phyloP scores from a whole-genome alignment of 2,329 filamentous ascomycete genomes.

The Curvularia eragrostidis region DNA sequence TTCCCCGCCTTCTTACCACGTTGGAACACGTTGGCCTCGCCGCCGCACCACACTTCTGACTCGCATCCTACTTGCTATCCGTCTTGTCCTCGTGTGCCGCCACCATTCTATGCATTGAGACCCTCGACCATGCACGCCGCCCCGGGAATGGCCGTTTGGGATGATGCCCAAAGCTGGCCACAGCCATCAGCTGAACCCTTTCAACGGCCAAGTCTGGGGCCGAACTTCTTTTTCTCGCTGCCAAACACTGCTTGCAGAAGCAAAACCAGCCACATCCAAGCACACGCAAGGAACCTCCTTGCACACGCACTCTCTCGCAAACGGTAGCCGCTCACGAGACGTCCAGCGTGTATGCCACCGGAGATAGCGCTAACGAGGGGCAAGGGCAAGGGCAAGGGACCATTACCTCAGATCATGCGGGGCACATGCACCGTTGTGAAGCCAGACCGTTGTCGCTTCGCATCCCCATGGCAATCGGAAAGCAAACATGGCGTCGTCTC shows the following conservation, averaged over 20 bases:
- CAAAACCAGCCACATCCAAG: not conserved
- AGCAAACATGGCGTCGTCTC: not conserved
- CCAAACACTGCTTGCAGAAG: not conserved
- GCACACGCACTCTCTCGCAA: not conserved
- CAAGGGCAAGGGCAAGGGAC: conserved; percentile 16
- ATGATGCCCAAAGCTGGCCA: conserved; percentile 24
- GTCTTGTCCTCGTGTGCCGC: conserved; percentile 19
- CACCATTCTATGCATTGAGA: conserved; percentile 29
- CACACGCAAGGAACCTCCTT: not conserved
- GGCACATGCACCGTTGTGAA: conserved; percentile 12
- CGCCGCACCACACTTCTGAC: conserved; percentile 37
- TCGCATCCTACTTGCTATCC: conserved; percentile 42
- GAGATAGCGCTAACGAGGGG: conserved; percentile 11
- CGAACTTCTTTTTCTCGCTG: conserved; percentile 1
- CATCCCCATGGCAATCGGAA: conserved; percentile 6
- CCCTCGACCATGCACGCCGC: conserved; percentile 32
- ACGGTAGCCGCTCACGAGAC: not conserved
- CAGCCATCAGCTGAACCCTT: not conserved
- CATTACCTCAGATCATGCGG: conserved; percentile 16
- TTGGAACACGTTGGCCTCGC: conserved; percentile 31
- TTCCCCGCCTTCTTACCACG: conserved; percentile 48
- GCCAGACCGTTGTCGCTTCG: conserved; percentile 12
- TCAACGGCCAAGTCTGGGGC: not conserved
- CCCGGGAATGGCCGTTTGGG: conserved; percentile 15
- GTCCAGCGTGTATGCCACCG: not conserved